Percentiles rank a stretch among this genome's conserved stretches.
Conservation (phyloP, 805 yeast species). For the Isabelozyma heimii region DNA sequence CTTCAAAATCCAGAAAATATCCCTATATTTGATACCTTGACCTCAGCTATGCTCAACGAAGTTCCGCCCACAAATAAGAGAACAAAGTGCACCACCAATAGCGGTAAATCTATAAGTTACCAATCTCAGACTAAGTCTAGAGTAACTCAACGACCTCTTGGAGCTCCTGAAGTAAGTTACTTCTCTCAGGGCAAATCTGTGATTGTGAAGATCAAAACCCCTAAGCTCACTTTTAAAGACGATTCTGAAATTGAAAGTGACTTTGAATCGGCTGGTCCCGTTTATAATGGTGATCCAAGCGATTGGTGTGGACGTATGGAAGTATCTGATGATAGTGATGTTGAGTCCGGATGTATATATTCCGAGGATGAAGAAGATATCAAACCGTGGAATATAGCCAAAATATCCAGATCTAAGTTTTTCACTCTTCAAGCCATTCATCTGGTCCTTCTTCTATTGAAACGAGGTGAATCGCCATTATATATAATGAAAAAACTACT, state of each 20-base stretch:
- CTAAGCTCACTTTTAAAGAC: neutral
- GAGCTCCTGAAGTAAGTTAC: neutral
- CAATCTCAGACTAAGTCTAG: neutral
- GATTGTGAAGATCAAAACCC: neutral
- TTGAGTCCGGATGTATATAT: constrained; percentile 6
- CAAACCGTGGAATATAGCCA: constrained; percentile 1
- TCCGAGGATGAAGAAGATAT: constrained; percentile 15
- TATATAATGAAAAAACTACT: constrained; percentile 23
- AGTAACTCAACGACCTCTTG: neutral
- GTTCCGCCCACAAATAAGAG: neutral
- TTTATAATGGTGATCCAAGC: constrained; percentile 2
- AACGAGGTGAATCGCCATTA: constrained; percentile 25
- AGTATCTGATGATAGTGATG: constrained; percentile 23
- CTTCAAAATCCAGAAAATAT: constrained; percentile 13
- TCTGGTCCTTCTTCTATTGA: constrained; percentile 15
- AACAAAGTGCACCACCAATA: neutral
- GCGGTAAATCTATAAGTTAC: neutral
- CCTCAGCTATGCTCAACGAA: constrained; percentile 7
- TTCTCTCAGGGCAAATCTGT: neutral
- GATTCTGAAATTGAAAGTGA: neutral
- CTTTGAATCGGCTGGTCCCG: constrained; percentile 7
- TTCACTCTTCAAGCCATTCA: constrained; percentile 11
- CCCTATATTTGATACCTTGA: constrained; percentile 11
- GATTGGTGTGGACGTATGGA: constrained; percentile 25
- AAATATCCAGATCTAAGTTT: constrained; percentile 7